phyloP scores from a whole-genome alignment of 2,329 filamentous ascomycete genomes.

The Penicillium sp. region DNA sequence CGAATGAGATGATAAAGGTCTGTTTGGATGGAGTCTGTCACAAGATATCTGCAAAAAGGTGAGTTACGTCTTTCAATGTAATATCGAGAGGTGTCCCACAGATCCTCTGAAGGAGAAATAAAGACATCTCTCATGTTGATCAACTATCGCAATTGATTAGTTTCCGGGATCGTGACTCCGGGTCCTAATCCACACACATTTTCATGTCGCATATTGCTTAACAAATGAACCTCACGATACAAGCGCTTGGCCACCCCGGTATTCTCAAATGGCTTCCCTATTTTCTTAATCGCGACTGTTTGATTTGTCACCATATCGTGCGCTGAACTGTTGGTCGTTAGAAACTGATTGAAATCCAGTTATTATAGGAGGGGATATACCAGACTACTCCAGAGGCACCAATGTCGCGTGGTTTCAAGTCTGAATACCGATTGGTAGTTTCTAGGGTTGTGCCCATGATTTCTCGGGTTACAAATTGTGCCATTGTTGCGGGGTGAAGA shows the following conservation, averaged over 20 bases:
- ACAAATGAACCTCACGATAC: constrained; percentile 91
- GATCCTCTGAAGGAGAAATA: constrained; percentile 98
- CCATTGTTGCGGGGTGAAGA: constrained; percentile 59
- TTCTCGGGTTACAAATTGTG: constrained; percentile 96
- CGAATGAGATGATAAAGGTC: constrained; percentile 93
- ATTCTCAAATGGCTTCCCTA: constrained; percentile 99
- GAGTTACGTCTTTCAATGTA: neutral
- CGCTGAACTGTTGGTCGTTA: constrained; percentile 66
- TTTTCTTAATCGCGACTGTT: constrained; percentile 98
- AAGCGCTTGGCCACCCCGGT: constrained; percentile 94
- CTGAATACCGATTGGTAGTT: constrained; percentile 97
- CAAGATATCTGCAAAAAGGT: constrained; percentile 71
- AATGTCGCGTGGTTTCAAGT: constrained; percentile 97
- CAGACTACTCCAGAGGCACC: constrained; percentile 97
- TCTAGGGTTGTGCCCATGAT: constrained; percentile 99
- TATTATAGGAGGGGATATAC: constrained; percentile 54
- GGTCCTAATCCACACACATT: constrained; percentile 62
- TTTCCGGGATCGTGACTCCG: no score
- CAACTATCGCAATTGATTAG: neutral
- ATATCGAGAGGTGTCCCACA: constrained; percentile 56
- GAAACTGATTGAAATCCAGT: neutral
- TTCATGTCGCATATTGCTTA: constrained; percentile 94
- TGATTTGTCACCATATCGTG: constrained; percentile 94
- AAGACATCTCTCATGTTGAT: constrained; percentile 97
- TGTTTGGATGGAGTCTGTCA: constrained; percentile 94